phyloP scores from a whole-genome alignment of 2,329 filamentous ascomycete species.

The Curvularia sp. region DNA sequence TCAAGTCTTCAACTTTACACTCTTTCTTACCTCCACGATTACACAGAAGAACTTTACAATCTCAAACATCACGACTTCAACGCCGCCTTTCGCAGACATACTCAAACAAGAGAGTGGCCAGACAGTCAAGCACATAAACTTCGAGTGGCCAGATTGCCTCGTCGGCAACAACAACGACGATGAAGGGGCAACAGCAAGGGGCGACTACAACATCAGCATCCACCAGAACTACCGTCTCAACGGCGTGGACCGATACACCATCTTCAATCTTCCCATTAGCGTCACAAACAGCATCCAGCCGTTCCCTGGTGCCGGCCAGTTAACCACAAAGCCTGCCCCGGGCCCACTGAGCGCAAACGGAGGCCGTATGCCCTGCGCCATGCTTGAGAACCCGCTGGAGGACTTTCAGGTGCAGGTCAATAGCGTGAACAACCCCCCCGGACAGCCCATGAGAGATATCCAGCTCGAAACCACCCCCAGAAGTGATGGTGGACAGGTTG shows the following conservation, averaged over 20 bases:
- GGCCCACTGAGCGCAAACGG: constrained; percentile 47
- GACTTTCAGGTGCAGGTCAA: constrained; percentile 31
- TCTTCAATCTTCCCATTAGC: constrained; percentile 73
- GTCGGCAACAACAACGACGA: constrained; percentile 63
- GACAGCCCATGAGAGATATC: constrained; percentile 42
- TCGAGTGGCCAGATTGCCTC: constrained; percentile 74
- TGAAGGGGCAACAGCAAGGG: constrained; percentile 59
- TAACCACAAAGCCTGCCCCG: constrained; percentile 43
- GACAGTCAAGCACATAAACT: constrained; percentile 77
- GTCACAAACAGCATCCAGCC: constrained; percentile 69
- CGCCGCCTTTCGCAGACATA: constrained; percentile 66
- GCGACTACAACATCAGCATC: constrained; percentile 74
- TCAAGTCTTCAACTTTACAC: constrained; percentile 68
- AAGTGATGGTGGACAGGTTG: constrained; percentile 40
- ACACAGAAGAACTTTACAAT: constrained; percentile 72
- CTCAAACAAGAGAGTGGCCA: constrained; percentile 69
- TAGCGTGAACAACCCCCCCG: constrained; percentile 46
- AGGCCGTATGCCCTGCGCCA: constrained; percentile 41
- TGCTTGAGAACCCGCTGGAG: constrained; percentile 41
- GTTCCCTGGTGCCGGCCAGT: constrained; percentile 43
- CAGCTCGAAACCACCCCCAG: constrained; percentile 34
- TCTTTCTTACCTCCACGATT: constrained; percentile 71
- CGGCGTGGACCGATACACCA: constrained; percentile 68
- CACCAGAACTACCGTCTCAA: constrained; percentile 74
- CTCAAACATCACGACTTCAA: constrained; percentile 64